Base-by-base conservation (phyloP, 1,284 basidiomycete genomes). In the Ustilago lituana region DNA sequence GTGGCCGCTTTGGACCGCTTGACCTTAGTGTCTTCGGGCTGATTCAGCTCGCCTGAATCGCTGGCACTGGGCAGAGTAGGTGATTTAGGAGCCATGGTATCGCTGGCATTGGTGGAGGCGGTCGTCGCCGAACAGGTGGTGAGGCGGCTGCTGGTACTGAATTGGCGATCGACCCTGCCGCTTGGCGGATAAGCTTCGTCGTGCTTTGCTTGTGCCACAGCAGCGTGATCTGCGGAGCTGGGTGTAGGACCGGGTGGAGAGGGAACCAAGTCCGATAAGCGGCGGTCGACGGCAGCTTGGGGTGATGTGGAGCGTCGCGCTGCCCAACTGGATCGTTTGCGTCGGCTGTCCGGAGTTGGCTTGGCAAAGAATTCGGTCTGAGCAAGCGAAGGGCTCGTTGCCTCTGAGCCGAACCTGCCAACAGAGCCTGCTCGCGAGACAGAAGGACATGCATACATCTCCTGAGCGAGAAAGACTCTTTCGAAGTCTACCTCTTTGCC, bases 381-480 rank as follows among this genome's bases (percentile, higher is more conserved):
- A 11, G 37, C 32, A n/a, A 49, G 20, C 10, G 37, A 20, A 5
- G 55, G 50, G 20, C 48, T 52, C 20, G 32, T 27, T 5, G 55
- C 41, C 14, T 47, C 40, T 5, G 38, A 36, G 2, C 19, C 41
- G 12, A 1, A 20, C n/a, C 54, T 52, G 20, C 27, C 26, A 14
- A 27, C 1, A 9, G 26, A 29, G 23, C 26, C 12, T 14, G 22
- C 14, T 3, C 17, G 27, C 19, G 39, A 29, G 15, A 2, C 29
- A 2, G 55, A 29, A 4, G 27, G 19, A 7, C 63, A 29, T 17
- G 58, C 37, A 19, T 51, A 32, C 10, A 83, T 72, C 60, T 82
- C 81, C 43, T 83, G 82, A 0, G 79, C 80, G 5, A 83, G 74
- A 41, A 81, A 82, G 24, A 82, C 58, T 12, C 60, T 49, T 26